Conservation (phyloP, 352 stramenopile genomes). For the Pythium scleroteichum region DNA sequence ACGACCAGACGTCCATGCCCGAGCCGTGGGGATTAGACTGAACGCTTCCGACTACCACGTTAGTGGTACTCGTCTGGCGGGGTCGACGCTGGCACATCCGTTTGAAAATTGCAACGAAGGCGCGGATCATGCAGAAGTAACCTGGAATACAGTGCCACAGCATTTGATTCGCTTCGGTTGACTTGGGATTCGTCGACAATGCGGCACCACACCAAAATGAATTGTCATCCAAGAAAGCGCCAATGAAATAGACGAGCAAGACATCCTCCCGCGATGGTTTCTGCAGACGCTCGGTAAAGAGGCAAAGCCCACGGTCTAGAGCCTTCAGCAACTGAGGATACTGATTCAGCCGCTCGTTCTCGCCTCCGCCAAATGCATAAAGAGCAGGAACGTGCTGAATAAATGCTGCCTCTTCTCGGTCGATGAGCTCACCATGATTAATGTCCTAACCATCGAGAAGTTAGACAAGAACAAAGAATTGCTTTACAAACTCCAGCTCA, state of each 20-base stretch:
- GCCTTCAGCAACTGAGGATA: conserved; percentile 39
- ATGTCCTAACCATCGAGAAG: conserved; percentile 15
- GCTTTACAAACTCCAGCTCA: not conserved
- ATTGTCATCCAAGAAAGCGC: conserved; percentile 65
- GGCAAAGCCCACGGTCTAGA: conserved; percentile 47
- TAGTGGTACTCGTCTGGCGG: conserved; percentile 40
- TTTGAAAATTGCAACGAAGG: conserved; percentile 70
- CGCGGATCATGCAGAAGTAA: conserved; percentile 68
- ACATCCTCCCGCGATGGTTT: conserved; percentile 62
- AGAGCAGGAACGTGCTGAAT: conserved; percentile 44
- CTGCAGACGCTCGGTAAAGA: conserved; percentile 62
- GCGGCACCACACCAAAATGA: conserved; percentile 50
- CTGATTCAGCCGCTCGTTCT: conserved; percentile 45
- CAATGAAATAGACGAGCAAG: conserved; percentile 64
- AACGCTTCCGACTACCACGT: conserved; percentile 46
- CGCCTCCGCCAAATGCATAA: conserved; percentile 49
- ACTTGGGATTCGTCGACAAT: conserved; percentile 1
- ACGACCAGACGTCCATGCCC: conserved; percentile 59
- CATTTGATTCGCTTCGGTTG: conserved; percentile 27
- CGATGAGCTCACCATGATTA: conserved; percentile 13
- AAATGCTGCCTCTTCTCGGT: conserved; percentile 24
- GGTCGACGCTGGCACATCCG: conserved; percentile 76
- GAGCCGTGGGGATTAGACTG: conserved; percentile 59
- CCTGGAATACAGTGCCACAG: conserved; percentile 80
- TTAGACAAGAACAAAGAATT: not conserved